Evolutionary conservation across 2,329 filamentous ascomycete species (phyloP), one percentile per base, ranked within the genome.

Genomic region (Fusarium armeniacum): DNA sequence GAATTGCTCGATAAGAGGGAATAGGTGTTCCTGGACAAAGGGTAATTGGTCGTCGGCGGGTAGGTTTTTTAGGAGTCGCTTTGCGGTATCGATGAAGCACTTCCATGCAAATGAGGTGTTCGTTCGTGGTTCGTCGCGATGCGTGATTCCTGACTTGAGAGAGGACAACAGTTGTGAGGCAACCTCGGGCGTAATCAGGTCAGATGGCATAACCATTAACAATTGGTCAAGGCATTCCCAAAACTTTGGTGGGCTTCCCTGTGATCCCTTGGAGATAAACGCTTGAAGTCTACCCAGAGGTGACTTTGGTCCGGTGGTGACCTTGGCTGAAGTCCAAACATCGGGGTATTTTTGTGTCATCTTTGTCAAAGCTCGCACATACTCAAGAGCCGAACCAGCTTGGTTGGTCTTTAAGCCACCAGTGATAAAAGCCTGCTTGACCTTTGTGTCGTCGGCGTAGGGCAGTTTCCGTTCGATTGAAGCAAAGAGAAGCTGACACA

Each of bases 241-340:
- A 76, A 90, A 97, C 12, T 85, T 86, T 5, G 85, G 81, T 0
- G 88, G 83, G 5, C 91, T 91, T n/a, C 89, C 88, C 75, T 98
- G 93, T 0, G 95, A 97, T 4, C 96, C 95, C 73, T 90, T 92
- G 66, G 92, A 90, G 9, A 98, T 82, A 71, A 97, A 96, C 11
- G 89, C 83, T 51, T 87, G 86, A 6, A 99, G 79, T 24, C 90
- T 81, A 6, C 82, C 81, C 3, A 87, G 70, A 0, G 87, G 83
- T 2, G 86, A 80, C 59, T 85, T 87, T 68, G 88, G 87, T n/a
- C 82, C 81, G 16, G 78, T 81, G 1, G 76, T 35, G 4, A 67
- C 52, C 18, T 75, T 72, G 5, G 84, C 62, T 78, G 86, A 83
- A 2, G 89, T 90, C 96, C 96, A 99, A 12, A 94, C 83, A 18